A percentile compares a stretch with the other conserved stretches of the same genome.
phyloP scores from a whole-genome alignment of 2,329 filamentous ascomycete species.

The Mariannaea sp. region DNA sequence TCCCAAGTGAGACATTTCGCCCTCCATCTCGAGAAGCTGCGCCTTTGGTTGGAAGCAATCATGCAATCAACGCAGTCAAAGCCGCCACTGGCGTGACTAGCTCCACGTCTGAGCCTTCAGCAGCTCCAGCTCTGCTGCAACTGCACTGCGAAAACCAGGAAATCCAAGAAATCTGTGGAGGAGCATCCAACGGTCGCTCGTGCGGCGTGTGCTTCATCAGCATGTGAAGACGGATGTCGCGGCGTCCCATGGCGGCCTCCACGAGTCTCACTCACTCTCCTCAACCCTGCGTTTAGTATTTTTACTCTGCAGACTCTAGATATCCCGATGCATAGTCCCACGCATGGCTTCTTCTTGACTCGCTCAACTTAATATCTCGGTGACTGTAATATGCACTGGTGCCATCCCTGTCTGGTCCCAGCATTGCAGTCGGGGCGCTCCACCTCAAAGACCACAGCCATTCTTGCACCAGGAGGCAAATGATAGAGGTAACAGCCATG shows the following conservation, averaged over 20 bases:
- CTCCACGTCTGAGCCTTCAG: background rate
- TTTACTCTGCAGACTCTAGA: background rate
- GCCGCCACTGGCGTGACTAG: constrained; percentile 20
- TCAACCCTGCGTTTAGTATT: no score
- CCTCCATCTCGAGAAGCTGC: constrained; percentile 32
- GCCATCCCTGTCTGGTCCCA: constrained; percentile 22
- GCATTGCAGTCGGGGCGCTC: background rate
- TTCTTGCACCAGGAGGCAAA: constrained; percentile 37
- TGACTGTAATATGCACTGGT: no score
- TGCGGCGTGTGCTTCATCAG: constrained; percentile 5
- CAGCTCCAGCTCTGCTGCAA: constrained; percentile 1
- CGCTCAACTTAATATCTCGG: no score
- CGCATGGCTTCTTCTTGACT: background rate
- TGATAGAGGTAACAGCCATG: constrained; percentile 37
- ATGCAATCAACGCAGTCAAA: no score
- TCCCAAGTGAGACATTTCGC: constrained; percentile 35
- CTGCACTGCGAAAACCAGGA: constrained; percentile 14
- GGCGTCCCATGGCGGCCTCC: constrained; percentile 23
- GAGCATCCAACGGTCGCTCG: constrained; percentile 1
- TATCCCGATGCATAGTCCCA: constrained; percentile 5
- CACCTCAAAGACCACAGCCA: constrained; percentile 22
- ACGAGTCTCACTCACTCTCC: no score
- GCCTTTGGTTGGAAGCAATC: constrained; percentile 19
- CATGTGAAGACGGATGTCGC: constrained; percentile 14
- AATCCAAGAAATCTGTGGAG: no score